Base-by-base conservation (phyloP, 2,329 filamentous ascomycete species). In the Verticillium alfalfae region DNA sequence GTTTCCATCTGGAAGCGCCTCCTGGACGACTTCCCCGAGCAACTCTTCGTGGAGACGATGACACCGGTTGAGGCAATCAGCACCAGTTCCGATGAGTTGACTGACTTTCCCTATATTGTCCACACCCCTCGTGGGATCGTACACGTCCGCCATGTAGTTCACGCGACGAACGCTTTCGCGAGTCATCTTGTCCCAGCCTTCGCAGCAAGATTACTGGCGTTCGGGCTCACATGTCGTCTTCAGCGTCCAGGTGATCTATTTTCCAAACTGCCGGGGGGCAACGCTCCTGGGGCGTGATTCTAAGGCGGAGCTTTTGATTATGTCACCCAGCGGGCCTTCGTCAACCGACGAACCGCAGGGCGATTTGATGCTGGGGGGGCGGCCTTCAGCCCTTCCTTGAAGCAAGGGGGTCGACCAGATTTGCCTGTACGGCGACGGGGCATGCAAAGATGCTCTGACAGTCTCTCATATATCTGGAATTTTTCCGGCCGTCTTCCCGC, bases 331-430 rank as follows among this genome's bases (percentile, higher is more conserved):
- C 61, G 66, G 66, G 1, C 45, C 45, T 52, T 52, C 45, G 8
- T 12, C 45, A 5, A 7, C n/a, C 10, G 34, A 62, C 5, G 41
- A 63, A 1, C 67, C 71, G n/a, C 45, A 52, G 0, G 75, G 79
- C 1, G 79, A 84, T 61, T 70, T 87, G 62, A 81, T 87, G 79
- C 68, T 84, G 2, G n/a, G n/a, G n/a, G n/a, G 83, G 84, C 1
- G 84, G 84, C 0, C 0, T 79, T 84, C 60, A 72, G 75, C 5
- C 75, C 78, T 26, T 76, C 78, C 16, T 18, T 52, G 18, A 45
- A 59, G 15, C 62, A 65, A 65, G 34, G 69, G 69, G 1, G 62
- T 56, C 9, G 34, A 65, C 12, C 59, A 69, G 18, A 45, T 66
- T 3, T 66, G 68, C 1, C 60, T 67, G 1, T 65, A 66, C 9